Conservation (phyloP, 1,284 basidiomycete genomes). For the Marasmius fiardii region DNA sequence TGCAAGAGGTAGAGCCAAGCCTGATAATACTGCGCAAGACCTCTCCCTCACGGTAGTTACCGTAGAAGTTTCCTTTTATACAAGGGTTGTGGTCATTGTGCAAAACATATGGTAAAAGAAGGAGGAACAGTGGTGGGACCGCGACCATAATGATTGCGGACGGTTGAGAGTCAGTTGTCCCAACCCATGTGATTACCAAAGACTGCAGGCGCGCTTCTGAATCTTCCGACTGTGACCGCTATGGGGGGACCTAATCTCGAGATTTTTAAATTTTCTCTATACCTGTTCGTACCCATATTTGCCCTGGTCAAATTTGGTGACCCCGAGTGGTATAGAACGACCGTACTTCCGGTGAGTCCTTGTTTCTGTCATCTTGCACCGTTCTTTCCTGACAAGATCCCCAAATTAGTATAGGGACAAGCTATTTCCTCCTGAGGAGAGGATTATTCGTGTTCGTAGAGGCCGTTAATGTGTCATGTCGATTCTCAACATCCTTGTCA, state of each 20-base stretch:
- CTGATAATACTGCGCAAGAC: conserved; percentile 46
- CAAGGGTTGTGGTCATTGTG: conserved; percentile 32
- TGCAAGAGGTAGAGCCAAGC: conserved; percentile 37
- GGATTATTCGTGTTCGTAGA: conserved; percentile 47
- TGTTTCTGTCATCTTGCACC: not conserved
- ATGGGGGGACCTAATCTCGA: conserved; percentile 86
- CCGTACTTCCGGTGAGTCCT: conserved; percentile 77
- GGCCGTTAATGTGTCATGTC: not conserved
- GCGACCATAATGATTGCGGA: not conserved
- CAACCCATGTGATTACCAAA: not conserved
- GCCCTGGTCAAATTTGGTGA: conserved; percentile 88
- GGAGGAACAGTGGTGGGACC: conserved; percentile 23
- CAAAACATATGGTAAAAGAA: conserved; percentile 35
- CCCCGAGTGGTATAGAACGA: conserved; percentile 80
- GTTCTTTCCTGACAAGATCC: not conserved
- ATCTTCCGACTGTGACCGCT: not conserved
- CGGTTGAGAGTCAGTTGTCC: not conserved
- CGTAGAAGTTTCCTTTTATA: conserved; percentile 48
- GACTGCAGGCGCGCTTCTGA: too few relatives aligned
- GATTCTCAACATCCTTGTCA: not conserved
- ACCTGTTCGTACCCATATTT: conserved; percentile 85
- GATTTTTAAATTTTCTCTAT: conserved; percentile 85
- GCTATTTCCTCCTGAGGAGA: conserved; percentile 63
- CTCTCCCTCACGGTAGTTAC: conserved; percentile 41
- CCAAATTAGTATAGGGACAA: conserved; percentile 65